These are phyloP conservation scores for Cystobasidium tubakii DNA, from an alignment of 768 basidiomycete species.

Conservation along the genomic window DNA sequence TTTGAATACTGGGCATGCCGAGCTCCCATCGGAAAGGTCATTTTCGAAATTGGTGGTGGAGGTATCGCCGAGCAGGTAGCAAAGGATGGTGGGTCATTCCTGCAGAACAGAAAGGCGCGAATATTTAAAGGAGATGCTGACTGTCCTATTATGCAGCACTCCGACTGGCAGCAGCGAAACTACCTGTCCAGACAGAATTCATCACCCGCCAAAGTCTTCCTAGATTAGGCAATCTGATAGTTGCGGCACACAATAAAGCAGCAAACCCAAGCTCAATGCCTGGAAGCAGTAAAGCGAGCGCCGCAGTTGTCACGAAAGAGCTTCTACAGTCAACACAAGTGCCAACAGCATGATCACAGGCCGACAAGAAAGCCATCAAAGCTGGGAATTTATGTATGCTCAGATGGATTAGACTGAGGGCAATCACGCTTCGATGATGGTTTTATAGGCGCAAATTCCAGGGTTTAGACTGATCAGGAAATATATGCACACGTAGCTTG, in stretches of 20 bases:
- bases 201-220: conserved; percentile 50
- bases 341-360: background rate
- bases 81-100: conserved; percentile 62
- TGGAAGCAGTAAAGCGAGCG: background rate
- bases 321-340: conserved; percentile 1
- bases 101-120: background rate
- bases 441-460: no score
- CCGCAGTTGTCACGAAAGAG: background rate
- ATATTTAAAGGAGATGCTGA: background rate
- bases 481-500: no score
- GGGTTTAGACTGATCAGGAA: no score
- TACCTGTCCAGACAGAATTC: conserved; percentile 84
- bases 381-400: no score
- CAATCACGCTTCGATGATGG: no score
- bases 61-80: conserved; percentile 88
- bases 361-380: no score
- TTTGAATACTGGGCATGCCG: conserved; percentile 98
- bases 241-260: conserved; percentile 5
- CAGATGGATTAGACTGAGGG: no score
- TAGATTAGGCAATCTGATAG: conserved; percentile 13
- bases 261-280: conserved; percentile 9
- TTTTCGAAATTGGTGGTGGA: conserved; percentile 86
- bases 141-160: conserved; percentile 57
- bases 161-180: conserved; percentile 75
- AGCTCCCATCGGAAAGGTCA: conserved; percentile 77